Evolutionary conservation across 208 protist genomes (phyloP).

Genomic region (Strigomonas culicis): DNA sequence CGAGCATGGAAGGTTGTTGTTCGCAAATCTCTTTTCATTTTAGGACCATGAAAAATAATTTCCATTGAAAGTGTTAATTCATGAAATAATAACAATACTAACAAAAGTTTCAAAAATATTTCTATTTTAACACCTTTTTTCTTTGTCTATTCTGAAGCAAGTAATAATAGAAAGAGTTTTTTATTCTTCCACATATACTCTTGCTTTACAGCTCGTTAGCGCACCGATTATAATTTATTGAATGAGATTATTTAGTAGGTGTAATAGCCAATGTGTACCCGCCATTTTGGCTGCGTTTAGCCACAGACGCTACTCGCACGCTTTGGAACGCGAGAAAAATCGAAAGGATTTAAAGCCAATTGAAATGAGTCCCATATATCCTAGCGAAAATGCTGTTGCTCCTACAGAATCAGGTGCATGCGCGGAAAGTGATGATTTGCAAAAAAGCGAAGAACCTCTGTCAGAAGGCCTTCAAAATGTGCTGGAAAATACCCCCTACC

Average conservation of each 20-base stretch:
- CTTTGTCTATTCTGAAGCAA: conserved; percentile 3
- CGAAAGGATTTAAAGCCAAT: conserved; percentile 1
- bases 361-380: conserved; percentile 18
- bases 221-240: neutral
- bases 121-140: conserved; percentile 14
- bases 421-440: neutral
- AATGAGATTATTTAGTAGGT: neutral
- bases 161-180: conserved; percentile 6
- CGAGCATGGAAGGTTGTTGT: neutral
- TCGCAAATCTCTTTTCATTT: neutral
- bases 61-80: neutral
- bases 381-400: neutral
- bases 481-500: conserved; percentile 46
- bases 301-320: neutral
- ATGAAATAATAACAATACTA: neutral
- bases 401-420: neutral
- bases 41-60: neutral
- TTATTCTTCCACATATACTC: conserved; percentile 19
- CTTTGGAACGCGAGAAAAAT: neutral
- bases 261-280: neutral
- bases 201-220: conserved; percentile 10
- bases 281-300: too few species aligned
- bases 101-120: neutral
- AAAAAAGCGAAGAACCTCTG: conserved; percentile 40
- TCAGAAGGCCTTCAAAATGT: conserved; percentile 58